phyloP scores from a whole-genome alignment of 768 basidiomycete genomes.

The Hygrocybe punicea region DNA sequence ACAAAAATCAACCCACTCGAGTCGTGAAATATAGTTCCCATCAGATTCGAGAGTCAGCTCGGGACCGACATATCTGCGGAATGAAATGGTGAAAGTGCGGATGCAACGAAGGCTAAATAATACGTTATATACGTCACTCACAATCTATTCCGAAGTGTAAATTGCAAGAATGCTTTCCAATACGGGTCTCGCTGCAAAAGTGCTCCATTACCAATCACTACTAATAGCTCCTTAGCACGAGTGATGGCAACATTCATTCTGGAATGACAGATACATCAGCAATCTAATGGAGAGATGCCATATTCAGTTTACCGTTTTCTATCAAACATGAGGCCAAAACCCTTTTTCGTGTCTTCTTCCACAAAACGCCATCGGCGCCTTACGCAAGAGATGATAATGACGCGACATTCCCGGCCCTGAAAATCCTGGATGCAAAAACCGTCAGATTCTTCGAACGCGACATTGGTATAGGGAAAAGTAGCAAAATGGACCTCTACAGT shows the following conservation, averaged over 20 bases:
- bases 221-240: slow-evolving; percentile 50
- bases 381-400: slow-evolving; percentile 52
- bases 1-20: slow-evolving; percentile 37
- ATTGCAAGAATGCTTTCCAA: slow-evolving; percentile 51
- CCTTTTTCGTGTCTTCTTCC: slow-evolving; percentile 46
- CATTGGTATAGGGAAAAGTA: not conserved
- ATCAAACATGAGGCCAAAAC: slow-evolving; percentile 45
- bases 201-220: slow-evolving; percentile 46
- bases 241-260: slow-evolving; percentile 57
- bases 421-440: slow-evolving; percentile 36
- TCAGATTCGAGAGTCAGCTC: slow-evolving; percentile 42
- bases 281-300: no score
- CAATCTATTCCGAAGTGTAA: slow-evolving; percentile 46
- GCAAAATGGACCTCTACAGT: slow-evolving; percentile 46
- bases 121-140: slow-evolving; percentile 26
- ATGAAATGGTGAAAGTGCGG: no score
- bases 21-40: slow-evolving; percentile 47
- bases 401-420: slow-evolving; percentile 50
- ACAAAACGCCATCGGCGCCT: slow-evolving; percentile 45
- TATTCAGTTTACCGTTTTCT: slow-evolving; percentile 38
- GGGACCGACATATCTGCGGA: slow-evolving; percentile 49
- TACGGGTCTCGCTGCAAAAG: slow-evolving; percentile 46
- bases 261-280: not conserved
- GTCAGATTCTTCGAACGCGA: not conserved
- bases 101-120: no score